phyloP scores from a whole-genome alignment of 2,329 filamentous ascomycete species.

The Claviceps humidiphila region DNA sequence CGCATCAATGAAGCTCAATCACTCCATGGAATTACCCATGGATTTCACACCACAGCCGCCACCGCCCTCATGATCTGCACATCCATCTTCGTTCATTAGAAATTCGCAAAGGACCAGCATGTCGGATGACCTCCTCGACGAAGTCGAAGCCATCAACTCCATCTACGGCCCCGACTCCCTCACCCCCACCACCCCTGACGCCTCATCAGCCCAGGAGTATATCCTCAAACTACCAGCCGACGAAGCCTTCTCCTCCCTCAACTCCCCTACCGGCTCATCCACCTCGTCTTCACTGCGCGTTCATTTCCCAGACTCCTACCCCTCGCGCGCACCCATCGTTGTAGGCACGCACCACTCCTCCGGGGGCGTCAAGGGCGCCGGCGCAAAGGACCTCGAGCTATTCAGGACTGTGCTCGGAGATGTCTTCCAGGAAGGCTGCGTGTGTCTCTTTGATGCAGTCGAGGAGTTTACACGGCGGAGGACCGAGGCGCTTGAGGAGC shows the following conservation, averaged over 20 bases:
- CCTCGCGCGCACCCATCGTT: slow-evolving; percentile 57
- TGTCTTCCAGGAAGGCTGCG: slow-evolving; percentile 60
- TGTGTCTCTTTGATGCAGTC: slow-evolving; percentile 85
- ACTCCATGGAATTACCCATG: too few species aligned
- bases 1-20: too few species aligned
- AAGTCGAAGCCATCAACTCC: slow-evolving; percentile 70
- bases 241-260: slow-evolving; percentile 14
- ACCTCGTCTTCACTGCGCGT: slow-evolving; percentile 40
- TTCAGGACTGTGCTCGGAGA: slow-evolving; percentile 52
- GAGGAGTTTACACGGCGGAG: slow-evolving; percentile 50
- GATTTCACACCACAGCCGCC: too few species aligned
- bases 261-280: background rate
- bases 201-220: slow-evolving; percentile 37
- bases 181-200: background rate
- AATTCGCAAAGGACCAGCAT: slow-evolving; percentile 16
- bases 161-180: slow-evolving; percentile 46
- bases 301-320: slow-evolving; percentile 62
- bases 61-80: too few species aligned
- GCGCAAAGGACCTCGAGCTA: slow-evolving; percentile 54
- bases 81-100: too few species aligned
- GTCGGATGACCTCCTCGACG: slow-evolving; percentile 53
- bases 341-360: slow-evolving; percentile 72
- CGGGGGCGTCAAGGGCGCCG: slow-evolving; percentile 59
- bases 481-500: slow-evolving; percentile 27
- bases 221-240: slow-evolving; percentile 55